Base-by-base conservation (phyloP, 768 basidiomycete species). In the Pleurotus sapidus region DNA sequence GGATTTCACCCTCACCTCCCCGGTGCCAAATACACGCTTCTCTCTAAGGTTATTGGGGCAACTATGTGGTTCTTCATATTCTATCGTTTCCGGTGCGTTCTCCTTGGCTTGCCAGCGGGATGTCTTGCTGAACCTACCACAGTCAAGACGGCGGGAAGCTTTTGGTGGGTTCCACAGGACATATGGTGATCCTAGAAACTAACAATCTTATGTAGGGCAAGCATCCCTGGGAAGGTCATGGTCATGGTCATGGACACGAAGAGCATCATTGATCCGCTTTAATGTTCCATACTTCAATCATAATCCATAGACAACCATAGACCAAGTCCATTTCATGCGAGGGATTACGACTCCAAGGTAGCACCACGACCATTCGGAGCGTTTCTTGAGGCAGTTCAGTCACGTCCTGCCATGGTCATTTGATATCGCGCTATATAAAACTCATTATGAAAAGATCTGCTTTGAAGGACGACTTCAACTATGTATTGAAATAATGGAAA, bases 61-160 rank as follows among this genome's bases (percentile, higher is more conserved):
- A 83, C 86, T 23, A 96, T 97, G 95, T 97, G 95, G 95, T 96
- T 96, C 84, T 97, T 95, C 79, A 94, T 97, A 69, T 96, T 97
- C 79, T 97, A 95, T 74, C 87, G 95, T 57, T 89, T 91, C 61
- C 80, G 93, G 95, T 96, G 66, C 67, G 89, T 79, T 47, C 23
- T 15, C 24, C 2, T 27, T 30, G 43, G 14, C 11, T 5, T 34
- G 23, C 27, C 20, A 18, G 23, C 14, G 15, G 45, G 24, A 49
- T 46, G 23, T 51, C 42, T 7, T 51, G 47, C 54, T 60, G 17
- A 61, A 18, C 4, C 43, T 27, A 51, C 25, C 61, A 38, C 63
- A 91, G 90, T 63, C 81, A 91, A 77, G 90, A 91, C 63, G 90
- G 89, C 45, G 78, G 83, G 23, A 91, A 90, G 65, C 66, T 93